Conservation (phyloP, 768 basidiomycete genomes). For the Boletus vinaceobasis region DNA sequence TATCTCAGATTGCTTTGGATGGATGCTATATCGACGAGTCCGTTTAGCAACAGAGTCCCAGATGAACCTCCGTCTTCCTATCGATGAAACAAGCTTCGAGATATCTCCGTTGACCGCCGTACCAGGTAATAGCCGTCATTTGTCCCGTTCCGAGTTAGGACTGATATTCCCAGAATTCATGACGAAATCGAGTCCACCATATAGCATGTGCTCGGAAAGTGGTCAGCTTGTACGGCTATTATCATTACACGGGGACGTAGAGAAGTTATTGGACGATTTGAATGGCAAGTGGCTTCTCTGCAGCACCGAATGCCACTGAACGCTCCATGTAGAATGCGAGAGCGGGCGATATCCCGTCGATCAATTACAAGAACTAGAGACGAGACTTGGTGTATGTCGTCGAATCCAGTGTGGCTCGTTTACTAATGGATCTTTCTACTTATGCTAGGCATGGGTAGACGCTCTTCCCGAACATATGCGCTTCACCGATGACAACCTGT, state of each 20-base stretch:
- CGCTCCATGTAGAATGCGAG: conserved; percentile 25
- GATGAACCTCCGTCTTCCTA: conserved; percentile 64
- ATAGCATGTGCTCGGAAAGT: conserved; percentile 51
- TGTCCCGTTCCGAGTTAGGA: neutral
- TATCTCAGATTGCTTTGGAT: conserved; percentile 50
- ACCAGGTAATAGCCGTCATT: conserved; percentile 24
- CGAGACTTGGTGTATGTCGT: conserved; percentile 38
- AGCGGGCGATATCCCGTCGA: conserved; percentile 29
- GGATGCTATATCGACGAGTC: conserved; percentile 35
- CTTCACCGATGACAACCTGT: conserved; percentile 66
- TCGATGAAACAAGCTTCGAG: conserved; percentile 80
- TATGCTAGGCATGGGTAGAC: conserved; percentile 55
- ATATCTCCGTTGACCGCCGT: conserved; percentile 46
- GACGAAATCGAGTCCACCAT: conserved; percentile 57
- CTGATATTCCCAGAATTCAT: conserved; percentile 54
- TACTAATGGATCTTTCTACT: conserved; percentile 8
- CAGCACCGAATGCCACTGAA: conserved; percentile 21
- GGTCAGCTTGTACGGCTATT: conserved; percentile 73
- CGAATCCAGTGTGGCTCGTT: neutral
- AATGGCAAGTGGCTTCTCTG: conserved; percentile 37
- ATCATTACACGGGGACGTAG: conserved; percentile 59
- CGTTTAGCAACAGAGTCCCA: conserved; percentile 41
- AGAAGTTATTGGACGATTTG: conserved; percentile 50
- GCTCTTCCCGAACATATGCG: conserved; percentile 69
- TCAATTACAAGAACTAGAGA: conserved; percentile 41